Evolutionary conservation across 2,329 filamentous ascomycete genomes (phyloP), one percentile per base, ranked within the genome.

Genomic region (Helminthosporium solani): DNA sequence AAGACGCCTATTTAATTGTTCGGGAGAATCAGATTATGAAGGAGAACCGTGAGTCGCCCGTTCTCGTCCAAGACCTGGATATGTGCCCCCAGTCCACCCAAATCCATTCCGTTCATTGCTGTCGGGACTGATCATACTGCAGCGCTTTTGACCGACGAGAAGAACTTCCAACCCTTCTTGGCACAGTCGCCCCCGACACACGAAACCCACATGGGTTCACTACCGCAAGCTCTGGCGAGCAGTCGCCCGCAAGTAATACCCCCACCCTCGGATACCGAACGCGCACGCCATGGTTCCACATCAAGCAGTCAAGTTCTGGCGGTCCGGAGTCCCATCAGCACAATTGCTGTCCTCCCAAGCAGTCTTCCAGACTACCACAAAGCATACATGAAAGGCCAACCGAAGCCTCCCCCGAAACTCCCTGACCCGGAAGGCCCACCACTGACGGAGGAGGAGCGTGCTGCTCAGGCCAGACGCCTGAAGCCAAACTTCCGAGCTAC

Each of bases 1-100:
- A 99, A 74, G 94, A 99, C 72, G 94, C 94, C 1, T 99, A 97
- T 74, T 85, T 96, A 73, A 99, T 99, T 68, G 90, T 99, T 20
- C 84, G 92, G 42, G 94, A 99, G 72, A 97, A 97, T 68, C 94
- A 96, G 70, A 82, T 97, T 68, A 97, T 97, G 91, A 88, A 91
- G 69, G 86, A 85, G 44, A 95, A 90, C 68, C 90, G 89, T 95
- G 77, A 83, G 88, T 83, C 39, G 40, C 27, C 37, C 49, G 20
- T 40, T 40, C 45, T 33, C 28, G 18, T 27, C 16, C 43, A 21
- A 49, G n/a, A 39, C 14, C 38, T 31, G 33, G 33, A 33, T 11
- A 20, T 44, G 25, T 38, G 30, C 37, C 45, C 47, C 40, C 27
- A n/a, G n/a, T n/a, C n/a, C n/a, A n/a, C n/a, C n/a, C n/a, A n/a